Evolutionary conservation across 2,329 filamentous ascomycete species (phyloP), one percentile per base, ranked within the genome.

Genomic region (Blumeria hordei): DNA sequence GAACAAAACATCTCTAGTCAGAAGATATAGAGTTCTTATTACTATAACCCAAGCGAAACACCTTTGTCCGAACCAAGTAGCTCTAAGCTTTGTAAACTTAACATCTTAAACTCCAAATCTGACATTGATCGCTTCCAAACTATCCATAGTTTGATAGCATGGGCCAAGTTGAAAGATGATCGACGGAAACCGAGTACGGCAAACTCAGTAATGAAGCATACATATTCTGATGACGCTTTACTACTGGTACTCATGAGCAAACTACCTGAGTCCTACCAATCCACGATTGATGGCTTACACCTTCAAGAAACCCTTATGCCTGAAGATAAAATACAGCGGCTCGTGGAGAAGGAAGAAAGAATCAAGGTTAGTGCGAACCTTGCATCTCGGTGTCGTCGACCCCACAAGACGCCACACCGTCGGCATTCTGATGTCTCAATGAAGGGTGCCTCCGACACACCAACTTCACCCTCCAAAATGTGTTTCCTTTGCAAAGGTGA

Each of bases 241-340:
- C n/a, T 52, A 37, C n/a, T 52, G 49, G 10, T 52, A 35, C 49
- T 52, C 6, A 52, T 52, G 49, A 52, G 28, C 10, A 52, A 52
- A 16, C 49, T 52, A 5, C 49, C 49, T 14, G 34, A 52, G 34
- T 52, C 33, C 12, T 52, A 36, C 16, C 33, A 52, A 18, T 18
- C 34, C 10, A 52, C 49, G n/a, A 37, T 52, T 32, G 49, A 52
- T 52, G 49, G 49, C 28, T 18, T 52, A 16, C 49, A 52, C 39
- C 49, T 52, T 6, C 49, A 52, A 14, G 49, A 52, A 18, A 9
- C 6, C 3, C n/a, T 52, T 4, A 6, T 35, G 3, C 14, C 14
- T 36, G 33, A 52, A 52, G 49, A 52, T 11, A 52, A 52, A 12
- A 33, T 37, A 7, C 12, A 36, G 49, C 33, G 34, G n/a, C 49